A percentile compares a stretch with the other conserved stretches of the same genome.
Evolutionary conservation across 257 asterid species (phyloP).

Genomic region (Solanum sejunctum): DNA sequence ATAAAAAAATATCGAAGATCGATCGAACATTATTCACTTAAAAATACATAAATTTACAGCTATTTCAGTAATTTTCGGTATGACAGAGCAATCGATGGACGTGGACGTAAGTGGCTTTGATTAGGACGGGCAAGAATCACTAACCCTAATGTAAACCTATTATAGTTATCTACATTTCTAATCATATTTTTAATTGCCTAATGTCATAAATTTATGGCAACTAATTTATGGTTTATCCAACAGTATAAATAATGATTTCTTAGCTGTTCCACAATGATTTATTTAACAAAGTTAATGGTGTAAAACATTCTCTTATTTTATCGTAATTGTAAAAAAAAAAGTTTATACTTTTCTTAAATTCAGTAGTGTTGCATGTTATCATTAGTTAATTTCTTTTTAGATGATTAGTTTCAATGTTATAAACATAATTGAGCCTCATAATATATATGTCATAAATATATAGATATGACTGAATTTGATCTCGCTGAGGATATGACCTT

Average conservation of each 20-base stretch:
- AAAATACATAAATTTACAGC: neutral
- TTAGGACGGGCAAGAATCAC: neutral
- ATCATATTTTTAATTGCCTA: neutral
- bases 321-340: neutral
- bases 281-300: neutral
- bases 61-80: conserved; percentile 3
- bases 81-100: conserved; percentile 31
- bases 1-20: too few relatives aligned
- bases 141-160: neutral
- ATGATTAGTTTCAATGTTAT: neutral
- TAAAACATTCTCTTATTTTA: neutral
- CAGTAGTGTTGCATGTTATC: neutral
- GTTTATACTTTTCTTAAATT: too few relatives aligned
- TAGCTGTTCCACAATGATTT: too few relatives aligned
- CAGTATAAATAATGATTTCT: neutral
- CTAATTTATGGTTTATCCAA: neutral
- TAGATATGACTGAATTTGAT: too few relatives aligned
- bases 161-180: neutral
- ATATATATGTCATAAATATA: too few relatives aligned
- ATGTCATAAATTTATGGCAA: neutral
- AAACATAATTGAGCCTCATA: too few relatives aligned
- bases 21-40: too few relatives aligned
- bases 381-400: neutral
- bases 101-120: conserved; percentile 14
- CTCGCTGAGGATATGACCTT: too few relatives aligned